Conservation (phyloP, 129 eudicot genomes). For the carrot (Daucus carota) region DNA sequence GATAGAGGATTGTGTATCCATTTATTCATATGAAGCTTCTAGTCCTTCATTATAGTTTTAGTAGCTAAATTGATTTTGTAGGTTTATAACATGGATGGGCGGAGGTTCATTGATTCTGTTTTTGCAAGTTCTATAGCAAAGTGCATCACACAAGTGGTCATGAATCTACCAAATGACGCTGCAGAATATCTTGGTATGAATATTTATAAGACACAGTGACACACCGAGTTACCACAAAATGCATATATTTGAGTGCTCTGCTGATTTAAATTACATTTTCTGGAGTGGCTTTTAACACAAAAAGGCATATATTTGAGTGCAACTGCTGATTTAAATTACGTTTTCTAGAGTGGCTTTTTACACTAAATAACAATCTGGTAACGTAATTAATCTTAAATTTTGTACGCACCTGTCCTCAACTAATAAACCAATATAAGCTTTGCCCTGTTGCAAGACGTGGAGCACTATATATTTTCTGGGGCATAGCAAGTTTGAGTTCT, state of each 20-base stretch:
- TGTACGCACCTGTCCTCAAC: not conserved
- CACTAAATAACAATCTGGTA: not conserved
- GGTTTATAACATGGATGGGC: slow-evolving; percentile 96
- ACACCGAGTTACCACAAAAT: not conserved
- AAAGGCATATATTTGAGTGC: not conserved
- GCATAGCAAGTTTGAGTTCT: not conserved
- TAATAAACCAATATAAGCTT: no score
- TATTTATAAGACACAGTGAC: not conserved
- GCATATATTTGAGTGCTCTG: not conserved
- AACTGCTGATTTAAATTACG: not conserved
- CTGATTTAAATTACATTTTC: not conserved
- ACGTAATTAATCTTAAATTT: not conserved
- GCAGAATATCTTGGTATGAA: slow-evolving; percentile 64
- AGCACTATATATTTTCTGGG: not conserved
- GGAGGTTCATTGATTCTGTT: slow-evolving; percentile 73
- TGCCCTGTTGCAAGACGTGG: not conserved
- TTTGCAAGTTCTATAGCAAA: slow-evolving; percentile 42
- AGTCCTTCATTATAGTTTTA: not conserved
- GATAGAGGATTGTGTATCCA: not conserved
- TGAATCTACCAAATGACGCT: slow-evolving; percentile 95
- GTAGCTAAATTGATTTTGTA: slow-evolving; percentile 18
- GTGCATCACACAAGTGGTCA: slow-evolving; percentile 89
- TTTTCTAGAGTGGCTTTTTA: not conserved
- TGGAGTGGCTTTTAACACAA: not conserved
- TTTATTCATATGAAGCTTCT: not conserved